Percentiles rank a stretch among this genome's conserved stretches.
Conservation (phyloP, 139 green algal species). For the Pleodorina starrii region DNA sequence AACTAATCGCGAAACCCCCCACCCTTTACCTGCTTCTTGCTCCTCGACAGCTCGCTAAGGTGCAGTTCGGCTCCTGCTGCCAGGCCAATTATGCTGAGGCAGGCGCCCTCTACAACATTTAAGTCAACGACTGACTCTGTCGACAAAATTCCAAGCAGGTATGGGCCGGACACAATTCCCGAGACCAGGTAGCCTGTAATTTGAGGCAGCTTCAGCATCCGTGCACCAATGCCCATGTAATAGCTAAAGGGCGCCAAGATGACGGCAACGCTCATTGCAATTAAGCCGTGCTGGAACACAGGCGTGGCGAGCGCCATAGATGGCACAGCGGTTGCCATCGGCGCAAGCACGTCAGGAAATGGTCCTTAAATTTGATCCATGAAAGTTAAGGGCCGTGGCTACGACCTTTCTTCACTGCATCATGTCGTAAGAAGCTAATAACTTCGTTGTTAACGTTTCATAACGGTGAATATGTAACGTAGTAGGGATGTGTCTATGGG, state of each 20-base stretch:
- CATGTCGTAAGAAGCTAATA: too few species aligned
- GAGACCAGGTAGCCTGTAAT: constrained; percentile 88
- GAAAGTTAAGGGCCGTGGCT: too few species aligned
- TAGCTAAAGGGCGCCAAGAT: constrained; percentile 71
- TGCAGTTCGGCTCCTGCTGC: constrained; percentile 87
- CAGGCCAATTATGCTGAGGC: constrained; percentile 85
- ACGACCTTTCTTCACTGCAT: too few species aligned
- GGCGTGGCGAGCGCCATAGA: not conserved
- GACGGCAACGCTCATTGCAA: constrained; percentile 57
- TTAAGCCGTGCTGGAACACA: constrained; percentile 58
- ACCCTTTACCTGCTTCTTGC: constrained; percentile 70
- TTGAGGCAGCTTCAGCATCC: constrained; percentile 59
- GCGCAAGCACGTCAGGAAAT: too few species aligned
- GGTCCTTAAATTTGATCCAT: too few species aligned
- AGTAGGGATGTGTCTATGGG: too few species aligned
- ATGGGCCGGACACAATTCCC: constrained; percentile 79
- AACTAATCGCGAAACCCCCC: too few species aligned
- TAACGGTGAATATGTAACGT: too few species aligned
- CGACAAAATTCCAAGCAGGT: constrained; percentile 72
- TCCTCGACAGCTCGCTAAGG: constrained; percentile 69
- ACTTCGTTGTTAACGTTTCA: too few species aligned
- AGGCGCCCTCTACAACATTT: constrained; percentile 70
- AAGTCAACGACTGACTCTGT: constrained; percentile 65
- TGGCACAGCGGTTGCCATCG: not conserved
- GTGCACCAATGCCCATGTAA: constrained; percentile 57